Conservation (phyloP, 257 asterid genomes). For the Ballota nigra region DNA sequence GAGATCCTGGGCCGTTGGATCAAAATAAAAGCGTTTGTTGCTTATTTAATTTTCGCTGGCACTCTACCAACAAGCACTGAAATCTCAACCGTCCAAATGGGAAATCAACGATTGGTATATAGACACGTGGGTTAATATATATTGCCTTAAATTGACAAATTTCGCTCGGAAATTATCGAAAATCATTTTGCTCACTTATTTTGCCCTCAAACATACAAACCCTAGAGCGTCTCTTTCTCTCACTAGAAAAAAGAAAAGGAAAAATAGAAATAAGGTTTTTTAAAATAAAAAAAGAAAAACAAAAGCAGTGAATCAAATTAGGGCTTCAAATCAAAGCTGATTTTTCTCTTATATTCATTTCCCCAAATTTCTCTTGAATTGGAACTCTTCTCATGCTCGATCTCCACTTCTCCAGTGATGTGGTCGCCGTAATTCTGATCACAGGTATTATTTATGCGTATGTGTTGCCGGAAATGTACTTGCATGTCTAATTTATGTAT, state of each 20-base stretch:
- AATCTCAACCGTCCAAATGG: constrained; percentile 25
- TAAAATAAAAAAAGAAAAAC: constrained; percentile 12
- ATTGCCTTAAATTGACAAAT: constrained; percentile 6
- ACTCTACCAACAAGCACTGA: constrained; percentile 8
- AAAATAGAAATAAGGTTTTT: constrained; percentile 9
- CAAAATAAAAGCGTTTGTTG: background rate
- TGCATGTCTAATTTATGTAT: constrained; percentile 34
- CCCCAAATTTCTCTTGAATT: constrained; percentile 35
- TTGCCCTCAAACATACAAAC: constrained; percentile 36
- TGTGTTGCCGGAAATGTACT: constrained; percentile 6
- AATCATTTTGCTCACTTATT: constrained; percentile 22
- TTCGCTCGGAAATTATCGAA: constrained; percentile 26
- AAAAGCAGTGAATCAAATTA: constrained; percentile 45
- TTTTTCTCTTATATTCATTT: constrained; percentile 20
- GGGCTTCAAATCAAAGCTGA: constrained; percentile 64
- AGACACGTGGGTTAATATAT: constrained; percentile 31
- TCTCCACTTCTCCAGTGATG: constrained; percentile 38
- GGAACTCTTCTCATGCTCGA: constrained; percentile 36
- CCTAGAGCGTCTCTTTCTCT: constrained; percentile 42
- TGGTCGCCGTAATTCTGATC: constrained; percentile 40
- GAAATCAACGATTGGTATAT: background rate
- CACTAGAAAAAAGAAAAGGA: constrained; percentile 18
- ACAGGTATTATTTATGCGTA: constrained; percentile 38
- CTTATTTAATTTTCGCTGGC: constrained; percentile 2
- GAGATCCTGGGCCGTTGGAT: background rate